These are phyloP conservation scores for Ammopiptanthus mongolicus DNA, from an alignment of 306 rosid species.

Conservation along the genomic window DNA sequence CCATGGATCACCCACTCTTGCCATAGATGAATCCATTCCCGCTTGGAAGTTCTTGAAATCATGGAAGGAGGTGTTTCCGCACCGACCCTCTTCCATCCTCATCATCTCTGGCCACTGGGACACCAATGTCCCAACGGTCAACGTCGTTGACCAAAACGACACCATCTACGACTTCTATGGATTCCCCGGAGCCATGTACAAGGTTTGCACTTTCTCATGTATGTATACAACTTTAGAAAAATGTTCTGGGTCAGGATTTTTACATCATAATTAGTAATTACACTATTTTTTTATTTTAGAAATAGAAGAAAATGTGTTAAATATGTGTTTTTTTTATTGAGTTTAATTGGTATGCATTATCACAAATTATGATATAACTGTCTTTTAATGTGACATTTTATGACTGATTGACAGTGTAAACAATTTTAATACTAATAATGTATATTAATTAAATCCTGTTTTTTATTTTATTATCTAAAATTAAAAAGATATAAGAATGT, in stretches of 20 bases:
- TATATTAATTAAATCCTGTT: too few species aligned
- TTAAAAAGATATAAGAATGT: too few species aligned
- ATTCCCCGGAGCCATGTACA: slow-evolving; percentile 56
- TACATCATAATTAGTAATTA: neutral
- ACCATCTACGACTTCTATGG: slow-evolving; percentile 71
- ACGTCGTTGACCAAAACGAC: slow-evolving; percentile 27
- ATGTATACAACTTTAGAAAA: neutral
- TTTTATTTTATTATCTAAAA: too few species aligned
- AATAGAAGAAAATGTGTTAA: too few species aligned
- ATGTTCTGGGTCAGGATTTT: too few species aligned
- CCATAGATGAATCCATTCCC: slow-evolving; percentile 42
- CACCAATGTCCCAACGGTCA: slow-evolving; percentile 48
- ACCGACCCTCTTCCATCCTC: slow-evolving; percentile 43
- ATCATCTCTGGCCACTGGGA: slow-evolving; percentile 62
- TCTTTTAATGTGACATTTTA: too few species aligned
- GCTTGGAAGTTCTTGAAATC: slow-evolving; percentile 48
- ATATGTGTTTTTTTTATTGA: too few species aligned
- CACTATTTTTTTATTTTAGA: neutral
- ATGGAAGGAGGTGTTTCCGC: slow-evolving; percentile 35
- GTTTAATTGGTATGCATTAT: too few species aligned
- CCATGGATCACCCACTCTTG: slow-evolving; percentile 49
- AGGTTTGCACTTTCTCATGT: slow-evolving; percentile 23
- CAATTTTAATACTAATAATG: too few species aligned
- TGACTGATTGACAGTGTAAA: too few species aligned
- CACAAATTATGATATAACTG: too few species aligned